Evolutionary conservation across 345 rosid genomes (phyloP).

Genomic region (Populus ilicifolia): DNA sequence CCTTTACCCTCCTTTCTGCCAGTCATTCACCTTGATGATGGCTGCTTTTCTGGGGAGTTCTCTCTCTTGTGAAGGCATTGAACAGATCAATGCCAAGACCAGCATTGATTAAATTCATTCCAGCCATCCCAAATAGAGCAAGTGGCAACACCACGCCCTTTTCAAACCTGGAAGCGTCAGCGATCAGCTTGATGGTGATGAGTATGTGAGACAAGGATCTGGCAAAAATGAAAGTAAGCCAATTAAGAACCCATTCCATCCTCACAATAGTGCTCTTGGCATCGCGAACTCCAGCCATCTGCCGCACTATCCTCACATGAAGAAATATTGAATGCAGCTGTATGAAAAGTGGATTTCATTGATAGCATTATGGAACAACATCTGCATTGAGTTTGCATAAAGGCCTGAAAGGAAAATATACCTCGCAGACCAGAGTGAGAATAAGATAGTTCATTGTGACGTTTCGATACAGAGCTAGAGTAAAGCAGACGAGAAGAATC

Average conservation of each 20-base stretch:
- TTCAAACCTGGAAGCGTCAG: conserved; percentile 62
- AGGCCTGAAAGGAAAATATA: conserved; percentile 9
- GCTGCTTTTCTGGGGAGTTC: conserved; percentile 21
- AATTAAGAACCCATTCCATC: conserved; percentile 74
- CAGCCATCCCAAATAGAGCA: conserved; percentile 78
- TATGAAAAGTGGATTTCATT: conserved; percentile 2
- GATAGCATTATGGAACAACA: not conserved
- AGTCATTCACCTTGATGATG: conserved; percentile 19
- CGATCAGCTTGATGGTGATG: conserved; percentile 66
- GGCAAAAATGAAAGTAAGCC: conserved; percentile 58
- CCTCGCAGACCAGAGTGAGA: conserved; percentile 90
- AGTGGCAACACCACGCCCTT: conserved; percentile 78
- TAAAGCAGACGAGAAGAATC: conserved; percentile 80
- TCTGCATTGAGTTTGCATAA: not conserved
- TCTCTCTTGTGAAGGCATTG: conserved; percentile 67
- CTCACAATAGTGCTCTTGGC: conserved; percentile 53
- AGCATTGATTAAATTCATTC: conserved; percentile 71
- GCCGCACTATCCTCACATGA: conserved; percentile 73
- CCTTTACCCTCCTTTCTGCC: not conserved
- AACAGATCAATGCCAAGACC: conserved; percentile 79
- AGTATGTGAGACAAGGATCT: conserved; percentile 56
- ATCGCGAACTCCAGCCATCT: conserved; percentile 83
- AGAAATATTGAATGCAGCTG: conserved; percentile 91
- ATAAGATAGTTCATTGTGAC: conserved; percentile 82
- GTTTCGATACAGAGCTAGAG: conserved; percentile 76